Base-by-base conservation (phyloP, 306 rosid species). In the Parietaria judaica region DNA sequence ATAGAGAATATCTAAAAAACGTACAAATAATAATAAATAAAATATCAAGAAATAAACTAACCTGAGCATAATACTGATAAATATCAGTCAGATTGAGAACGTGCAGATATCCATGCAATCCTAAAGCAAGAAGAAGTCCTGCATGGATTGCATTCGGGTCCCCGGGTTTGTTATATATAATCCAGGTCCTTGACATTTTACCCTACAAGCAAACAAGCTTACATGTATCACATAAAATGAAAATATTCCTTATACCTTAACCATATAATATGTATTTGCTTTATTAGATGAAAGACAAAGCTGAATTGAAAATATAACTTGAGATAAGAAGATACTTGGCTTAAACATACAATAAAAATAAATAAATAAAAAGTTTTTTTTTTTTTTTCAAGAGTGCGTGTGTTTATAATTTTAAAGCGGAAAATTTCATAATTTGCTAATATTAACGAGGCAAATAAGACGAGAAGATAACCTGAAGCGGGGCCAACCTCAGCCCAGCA, bases 181-280 rank as follows among this genome's bases (percentile, higher is more conserved):
- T 82, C 98, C 96, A 88, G 61, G 95, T 88, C 72, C 96, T 91
- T 51, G 98, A 79, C 97, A 90, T 87, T 81, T 86, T 87, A 48
- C 97, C 97, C 97, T 90, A 86, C 72, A 81, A 63, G 78, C 56
- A 60, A 43, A 69, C 31, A 81, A 50, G 36, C 52, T 73, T 62
- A 61, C 36, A 48, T 54, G 66, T 70, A 69, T 51, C 67, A 58
- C 59, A 55, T 8, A 56, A 74, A 61, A 38, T 60, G 54, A 54
- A 56, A 73, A 59, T 36, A 43, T 38, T 43, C 54, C 47, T 34
- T 54, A 62, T 56, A 72, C 54, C 31, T 49, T 1, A 49, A 49
- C 45, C 45, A 41, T 41, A 41, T 41, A 41, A 41, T 41, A 41
- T 41, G 45, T 41, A 41, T 41, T 41, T 41, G 45, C 6, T 41